Percentiles rank a stretch among this genome's conserved stretches.
Evolutionary conservation across 495 filamentous ascomycete species (phyloP).

Genomic region (Aspergillus olivimuriae): DNA sequence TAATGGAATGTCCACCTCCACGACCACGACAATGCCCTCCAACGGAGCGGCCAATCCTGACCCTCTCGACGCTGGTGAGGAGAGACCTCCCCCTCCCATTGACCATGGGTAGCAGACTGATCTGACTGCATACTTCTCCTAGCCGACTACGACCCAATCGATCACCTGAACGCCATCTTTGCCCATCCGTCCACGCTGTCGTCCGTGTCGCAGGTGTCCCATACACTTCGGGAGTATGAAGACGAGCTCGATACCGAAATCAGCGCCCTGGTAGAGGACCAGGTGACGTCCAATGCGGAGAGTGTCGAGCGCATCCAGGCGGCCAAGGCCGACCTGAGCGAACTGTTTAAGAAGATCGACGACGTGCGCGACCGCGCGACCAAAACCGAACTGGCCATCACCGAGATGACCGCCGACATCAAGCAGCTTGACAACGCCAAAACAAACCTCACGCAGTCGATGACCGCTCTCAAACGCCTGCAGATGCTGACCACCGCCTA

Average conservation of each 20-base stretch:
- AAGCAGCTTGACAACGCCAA: conserved; percentile 96
- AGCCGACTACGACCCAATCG: conserved; percentile 93
- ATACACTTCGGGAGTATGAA: conserved; percentile 68
- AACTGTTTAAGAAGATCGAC: conserved; percentile 93
- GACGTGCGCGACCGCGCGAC: conserved; percentile 83
- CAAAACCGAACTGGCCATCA: conserved; percentile 91
- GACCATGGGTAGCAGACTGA: too few species aligned
- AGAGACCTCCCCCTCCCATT: not conserved
- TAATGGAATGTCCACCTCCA: conserved; percentile 38
- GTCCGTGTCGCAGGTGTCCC: conserved; percentile 64
- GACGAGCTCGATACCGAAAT: conserved; percentile 82
- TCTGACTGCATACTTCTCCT: not conserved
- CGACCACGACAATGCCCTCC: conserved; percentile 30
- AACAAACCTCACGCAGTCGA: conserved; percentile 89
- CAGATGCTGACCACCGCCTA: conserved; percentile 99
- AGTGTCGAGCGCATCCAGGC: conserved; percentile 84
- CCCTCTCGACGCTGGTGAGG: conserved; percentile 40
- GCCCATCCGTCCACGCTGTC: conserved; percentile 83
- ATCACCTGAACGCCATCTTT: conserved; percentile 91
- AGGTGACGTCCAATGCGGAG: conserved; percentile 80
- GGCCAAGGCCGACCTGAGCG: conserved; percentile 80
- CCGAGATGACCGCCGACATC: conserved; percentile 98
- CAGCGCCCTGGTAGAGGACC: conserved; percentile 64
- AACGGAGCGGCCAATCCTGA: conserved; percentile 31
- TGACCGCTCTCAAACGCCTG: conserved; percentile 94